Base-by-base conservation (phyloP, 805 yeast species). In the Pichia kluyveri region DNA sequence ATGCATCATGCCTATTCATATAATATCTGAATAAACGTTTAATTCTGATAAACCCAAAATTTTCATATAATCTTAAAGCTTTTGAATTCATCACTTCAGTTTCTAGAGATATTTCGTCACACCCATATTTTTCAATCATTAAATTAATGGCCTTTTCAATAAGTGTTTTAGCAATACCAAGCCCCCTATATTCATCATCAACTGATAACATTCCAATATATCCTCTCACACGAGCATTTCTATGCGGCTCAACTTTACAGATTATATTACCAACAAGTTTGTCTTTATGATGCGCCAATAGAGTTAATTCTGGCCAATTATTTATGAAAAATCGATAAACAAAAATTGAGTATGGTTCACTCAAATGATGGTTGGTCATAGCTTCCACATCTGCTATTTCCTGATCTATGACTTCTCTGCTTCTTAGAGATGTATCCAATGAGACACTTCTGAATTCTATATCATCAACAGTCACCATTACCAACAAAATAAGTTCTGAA, bases 201-300 rank as follows among this genome's bases (percentile, higher is more conserved):
- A 91, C 95, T 0, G 95, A 96, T 47, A 93, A 68, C 99, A 93
- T 93, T 2, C 97, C 99, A 30, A 93, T 90, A 60, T 93, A 93
- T 0, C 99, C 99, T 51, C 99, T 73, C 55, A 72, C 61, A 51
- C 96, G 71, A 11, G 78, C 82, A 23, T 75, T 72, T 50, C 91
- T 73, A 65, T 91, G 97, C 1, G 76, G 70, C 53, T 86, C 95
- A 12, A 81, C 77, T 58, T 89, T 87, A 45, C 95, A 82, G 8
- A 93, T 86, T 8, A 91, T 81, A 38, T 84, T 86, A 4, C 97
- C 99, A n/a, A 90, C 70, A 2, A 83, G 72, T 31, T 51, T 53
- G 8, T 51, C 59, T 3, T 53, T 55, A 43, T 70, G 73, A 49
- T 73, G 74, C 10, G 84, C 91, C 38, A 86, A 59, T 46, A 76